Conservation (phyloP, 164 flowering plant genomes). For the Malania oleifera region DNA sequence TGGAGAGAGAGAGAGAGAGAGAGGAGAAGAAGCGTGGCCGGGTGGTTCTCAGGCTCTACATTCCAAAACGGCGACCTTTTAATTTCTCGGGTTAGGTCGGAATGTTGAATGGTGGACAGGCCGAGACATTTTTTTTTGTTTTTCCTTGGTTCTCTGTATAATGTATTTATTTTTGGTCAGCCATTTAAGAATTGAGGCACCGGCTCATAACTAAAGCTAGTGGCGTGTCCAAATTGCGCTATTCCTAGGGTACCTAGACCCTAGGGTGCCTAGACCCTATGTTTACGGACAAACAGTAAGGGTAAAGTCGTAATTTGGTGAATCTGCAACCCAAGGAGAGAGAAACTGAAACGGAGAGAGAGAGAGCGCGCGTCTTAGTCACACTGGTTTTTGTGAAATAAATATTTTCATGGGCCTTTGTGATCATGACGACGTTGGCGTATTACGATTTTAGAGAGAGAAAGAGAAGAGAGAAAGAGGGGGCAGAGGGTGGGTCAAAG, state of each 20-base stretch:
- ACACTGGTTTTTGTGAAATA: background rate
- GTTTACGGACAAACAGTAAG: no score
- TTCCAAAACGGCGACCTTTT: no score
- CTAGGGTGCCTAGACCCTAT: no score
- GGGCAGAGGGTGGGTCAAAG: slow-evolving; percentile 37
- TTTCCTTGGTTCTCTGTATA: background rate
- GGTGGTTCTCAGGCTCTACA: no score
- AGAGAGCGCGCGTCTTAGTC: no score
- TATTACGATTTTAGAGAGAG: slow-evolving; percentile 8
- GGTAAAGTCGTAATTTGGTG: no score
- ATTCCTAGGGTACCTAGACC: background rate
- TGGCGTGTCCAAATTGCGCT: background rate
- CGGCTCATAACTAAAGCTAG: background rate
- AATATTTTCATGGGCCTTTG: slow-evolving; percentile 11
- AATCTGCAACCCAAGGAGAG: no score
- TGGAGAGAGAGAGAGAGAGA: no score
- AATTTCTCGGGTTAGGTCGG: no score
- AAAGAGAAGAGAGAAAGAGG: slow-evolving; percentile 14
- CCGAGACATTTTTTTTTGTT: background rate
- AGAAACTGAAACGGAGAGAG: background rate
- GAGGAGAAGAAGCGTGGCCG: no score
- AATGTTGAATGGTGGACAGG: background rate
- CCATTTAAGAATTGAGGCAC: background rate
- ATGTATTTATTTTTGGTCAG: background rate
- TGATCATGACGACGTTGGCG: slow-evolving; percentile 44